Base-by-base conservation (phyloP, 1,284 basidiomycete genomes). In the Flammula alnicola region DNA sequence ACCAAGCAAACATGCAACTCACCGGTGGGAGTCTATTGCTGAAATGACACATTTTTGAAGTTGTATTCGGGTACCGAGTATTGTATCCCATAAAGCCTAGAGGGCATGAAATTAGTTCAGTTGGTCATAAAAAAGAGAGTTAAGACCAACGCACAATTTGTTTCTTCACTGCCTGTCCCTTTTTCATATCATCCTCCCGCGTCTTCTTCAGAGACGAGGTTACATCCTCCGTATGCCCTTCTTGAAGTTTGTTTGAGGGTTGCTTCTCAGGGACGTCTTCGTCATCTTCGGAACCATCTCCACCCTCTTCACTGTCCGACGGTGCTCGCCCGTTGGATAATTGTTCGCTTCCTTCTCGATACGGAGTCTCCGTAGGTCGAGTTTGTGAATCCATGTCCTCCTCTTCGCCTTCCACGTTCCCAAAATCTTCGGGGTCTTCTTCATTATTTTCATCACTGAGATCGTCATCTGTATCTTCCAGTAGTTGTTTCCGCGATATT, bases 21-120 rank as follows among this genome's bases (percentile, higher is more conserved):
- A 82, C 83, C 22, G 56, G 59, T 40, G 84, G 81, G 10, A 94
- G 73, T 47, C 75, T 69, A 62, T 92, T 89, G 83, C 77, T 9
- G 84, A 75, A 1, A 73, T 64, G 37, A 86, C 74, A 17, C 85
- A 81, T 72, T 94, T 97, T 71, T 97, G 95, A 45, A 96, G 70
- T 23, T 86, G 86, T 65, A 98, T 98, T 29, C 95, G 84, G 14
- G 90, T 82, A 63, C 95, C 92, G 29, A 97, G 77, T 27, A 97
- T 74, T 5, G 79, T 77, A 65, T 96, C 92, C 85, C 92, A 96
- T 25, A 94, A 71, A 4, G 77, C 75, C 93, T 96, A 41, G 36
- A 19, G 35, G 9, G 27, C 20, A 11, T 7, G 19, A 35, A 19
- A 20, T 40, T 11, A 46, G 25, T 32, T 41, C 5, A 12, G 55